Evolutionary conservation across 2,329 filamentous ascomycete species (phyloP).

Genomic region (Arachnomyces sp.): DNA sequence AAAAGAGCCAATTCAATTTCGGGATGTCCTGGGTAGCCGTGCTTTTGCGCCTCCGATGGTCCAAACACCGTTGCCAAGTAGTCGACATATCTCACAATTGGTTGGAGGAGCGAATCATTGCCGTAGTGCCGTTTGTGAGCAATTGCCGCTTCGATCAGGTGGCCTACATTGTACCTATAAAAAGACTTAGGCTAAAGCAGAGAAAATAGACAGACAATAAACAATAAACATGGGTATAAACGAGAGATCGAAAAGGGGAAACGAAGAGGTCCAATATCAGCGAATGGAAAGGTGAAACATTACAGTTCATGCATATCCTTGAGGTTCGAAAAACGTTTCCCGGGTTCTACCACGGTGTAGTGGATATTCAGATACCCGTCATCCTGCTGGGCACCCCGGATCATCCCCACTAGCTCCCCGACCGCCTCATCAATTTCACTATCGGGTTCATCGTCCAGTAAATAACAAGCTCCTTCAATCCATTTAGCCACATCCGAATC

Average conservation of each 20-base stretch:
- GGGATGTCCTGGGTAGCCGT: conserved; percentile 55
- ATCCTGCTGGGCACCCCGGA: conserved; percentile 46
- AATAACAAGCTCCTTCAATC: conserved; percentile 52
- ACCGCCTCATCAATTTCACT: conserved; percentile 43
- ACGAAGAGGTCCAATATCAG: too few species aligned
- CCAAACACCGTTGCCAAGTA: conserved; percentile 48
- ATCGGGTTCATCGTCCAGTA: conserved; percentile 37
- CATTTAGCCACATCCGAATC: conserved; percentile 52
- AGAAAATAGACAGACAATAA: background rate
- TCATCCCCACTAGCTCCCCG: conserved; percentile 50
- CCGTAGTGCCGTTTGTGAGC: conserved; percentile 47
- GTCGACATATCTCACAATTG: conserved; percentile 48
- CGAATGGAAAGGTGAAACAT: conserved; percentile 14
- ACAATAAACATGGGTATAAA: background rate
- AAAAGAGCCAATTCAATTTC: conserved; percentile 46
- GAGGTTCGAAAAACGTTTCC: conserved; percentile 49
- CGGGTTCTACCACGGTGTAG: conserved; percentile 51
- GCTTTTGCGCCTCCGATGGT: conserved; percentile 39
- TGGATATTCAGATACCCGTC: conserved; percentile 59
- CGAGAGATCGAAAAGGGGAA: background rate
- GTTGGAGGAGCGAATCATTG: conserved; percentile 44
- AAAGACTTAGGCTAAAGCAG: background rate
- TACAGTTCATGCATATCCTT: conserved; percentile 55
- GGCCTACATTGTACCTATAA: conserved; percentile 50
- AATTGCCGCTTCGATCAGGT: conserved; percentile 54